phyloP scores from a whole-genome alignment of 495 filamentous ascomycete genomes.

The Cercophora scortea region DNA sequence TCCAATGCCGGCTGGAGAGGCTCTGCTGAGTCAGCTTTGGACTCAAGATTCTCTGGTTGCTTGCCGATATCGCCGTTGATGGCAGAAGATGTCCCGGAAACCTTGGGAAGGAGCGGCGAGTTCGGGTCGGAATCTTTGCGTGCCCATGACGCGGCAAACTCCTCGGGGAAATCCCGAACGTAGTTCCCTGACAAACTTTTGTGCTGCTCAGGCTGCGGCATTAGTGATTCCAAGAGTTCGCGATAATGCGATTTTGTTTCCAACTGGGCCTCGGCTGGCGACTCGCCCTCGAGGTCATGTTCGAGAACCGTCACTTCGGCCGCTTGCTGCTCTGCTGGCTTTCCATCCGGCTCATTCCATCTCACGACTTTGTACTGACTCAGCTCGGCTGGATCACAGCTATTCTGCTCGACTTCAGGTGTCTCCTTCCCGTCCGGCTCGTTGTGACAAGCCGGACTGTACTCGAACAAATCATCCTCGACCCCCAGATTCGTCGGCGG shows the following conservation, averaged over 20 bases:
- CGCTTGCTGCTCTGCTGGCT: not conserved
- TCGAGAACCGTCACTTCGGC: slow-evolving; percentile 1
- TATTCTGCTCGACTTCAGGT: not conserved
- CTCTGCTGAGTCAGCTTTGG: slow-evolving; percentile 1
- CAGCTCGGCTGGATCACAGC: slow-evolving; percentile 7
- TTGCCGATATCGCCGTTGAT: too few relatives aligned
- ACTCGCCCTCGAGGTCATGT: not conserved
- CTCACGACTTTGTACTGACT: slow-evolving; percentile 1
- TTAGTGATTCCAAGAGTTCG: slow-evolving; percentile 14
- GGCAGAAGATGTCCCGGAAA: too few relatives aligned
- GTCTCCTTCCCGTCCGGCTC: slow-evolving; percentile 7
- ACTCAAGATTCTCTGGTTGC: too few relatives aligned
- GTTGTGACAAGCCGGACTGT: slow-evolving; percentile 11
- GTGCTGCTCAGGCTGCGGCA: slow-evolving; percentile 8
- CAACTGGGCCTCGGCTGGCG: not conserved
- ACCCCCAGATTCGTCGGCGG: not conserved
- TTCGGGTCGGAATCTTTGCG: slow-evolving; percentile 2
- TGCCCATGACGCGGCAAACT: slow-evolving; percentile 32
- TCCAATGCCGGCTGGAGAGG: slow-evolving; percentile 30
- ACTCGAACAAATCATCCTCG: slow-evolving; percentile 17
- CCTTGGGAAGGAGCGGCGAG: slow-evolving; percentile 7
- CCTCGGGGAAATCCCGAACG: slow-evolving; percentile 39
- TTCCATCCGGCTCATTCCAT: slow-evolving; percentile 14
- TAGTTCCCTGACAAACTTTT: slow-evolving; percentile 32
- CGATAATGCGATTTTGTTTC: slow-evolving; percentile 11